These are phyloP conservation scores for Pneumocystis jirovecii DNA, from an alignment of 1,139 yeast species.

Conservation along the genomic window DNA sequence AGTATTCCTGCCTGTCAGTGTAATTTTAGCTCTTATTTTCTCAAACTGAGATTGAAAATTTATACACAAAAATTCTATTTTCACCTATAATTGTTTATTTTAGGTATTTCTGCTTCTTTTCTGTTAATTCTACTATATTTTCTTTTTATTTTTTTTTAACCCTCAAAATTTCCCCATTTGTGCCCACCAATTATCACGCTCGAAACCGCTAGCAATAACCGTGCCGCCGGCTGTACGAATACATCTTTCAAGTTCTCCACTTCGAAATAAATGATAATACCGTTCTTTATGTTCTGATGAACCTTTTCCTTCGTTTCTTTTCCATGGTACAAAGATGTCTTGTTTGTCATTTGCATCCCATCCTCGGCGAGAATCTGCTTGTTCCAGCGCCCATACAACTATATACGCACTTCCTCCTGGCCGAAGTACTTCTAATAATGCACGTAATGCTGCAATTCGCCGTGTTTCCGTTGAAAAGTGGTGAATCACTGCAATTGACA, in stretches of 20 bases:
- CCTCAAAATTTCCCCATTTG: background rate
- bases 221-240: conserved; percentile 52
- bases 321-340: conserved; percentile 90
- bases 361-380: conserved; percentile 70
- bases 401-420: conserved; percentile 56
- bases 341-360: conserved; percentile 83
- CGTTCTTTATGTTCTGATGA: conserved; percentile 21
- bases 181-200: conserved; percentile 91
- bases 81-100: no score
- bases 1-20: no score
- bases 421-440: conserved; percentile 46
- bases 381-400: conserved; percentile 96
- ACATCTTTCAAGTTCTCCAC: conserved; percentile 68
- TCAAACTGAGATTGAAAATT: no score
- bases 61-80: no score
- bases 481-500: conserved; percentile 89
- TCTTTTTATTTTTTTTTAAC: background rate
- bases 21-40: no score
- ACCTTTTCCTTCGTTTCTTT: conserved; percentile 4
- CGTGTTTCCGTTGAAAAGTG: conserved; percentile 81
- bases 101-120: background rate
- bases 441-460: conserved; percentile 55
- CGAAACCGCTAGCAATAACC: conserved; percentile 65
- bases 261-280: conserved; percentile 69
- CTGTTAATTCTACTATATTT: no score